Evolutionary conservation across 1,139 yeast species (phyloP).

Genomic region (Yamadazyma atlantica): DNA sequence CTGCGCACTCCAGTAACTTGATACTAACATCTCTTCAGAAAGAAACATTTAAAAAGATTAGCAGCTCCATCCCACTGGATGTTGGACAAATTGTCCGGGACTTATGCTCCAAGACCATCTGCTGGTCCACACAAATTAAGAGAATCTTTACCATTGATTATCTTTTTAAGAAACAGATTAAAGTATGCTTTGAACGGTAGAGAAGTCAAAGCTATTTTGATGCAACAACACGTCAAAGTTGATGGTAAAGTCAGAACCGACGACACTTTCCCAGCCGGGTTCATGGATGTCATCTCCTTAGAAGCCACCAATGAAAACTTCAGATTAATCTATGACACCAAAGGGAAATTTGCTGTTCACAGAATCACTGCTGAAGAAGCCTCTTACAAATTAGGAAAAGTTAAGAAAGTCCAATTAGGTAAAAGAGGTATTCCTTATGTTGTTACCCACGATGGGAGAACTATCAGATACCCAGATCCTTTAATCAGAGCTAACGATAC

Average conservation of each 20-base stretch:
- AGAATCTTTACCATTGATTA: constrained; percentile 97
- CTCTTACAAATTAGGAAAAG: constrained; percentile 95
- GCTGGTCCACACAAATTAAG: constrained; percentile 99
- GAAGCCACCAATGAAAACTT: constrained; percentile 99
- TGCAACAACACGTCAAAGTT: constrained; percentile 99
- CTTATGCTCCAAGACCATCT: constrained; percentile 99
- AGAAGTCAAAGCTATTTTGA: constrained; percentile 98
- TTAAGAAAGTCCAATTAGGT: constrained; percentile 96
- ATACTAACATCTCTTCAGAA: constrained; percentile 10
- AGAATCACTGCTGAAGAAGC: constrained; percentile 99
- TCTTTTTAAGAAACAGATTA: constrained; percentile 98
- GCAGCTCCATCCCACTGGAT: constrained; percentile 97
- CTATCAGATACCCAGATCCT: constrained; percentile 99
- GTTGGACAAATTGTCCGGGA: constrained; percentile 99
- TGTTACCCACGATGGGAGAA: constrained; percentile 99
- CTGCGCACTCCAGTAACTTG: not conserved
- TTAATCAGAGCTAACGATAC: constrained; percentile 94
- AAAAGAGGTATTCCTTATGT: constrained; percentile 97
- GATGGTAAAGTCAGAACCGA: constrained; percentile 99
- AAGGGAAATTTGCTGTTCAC: constrained; percentile 99
- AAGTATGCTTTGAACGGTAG: constrained; percentile 99
- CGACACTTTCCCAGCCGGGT: constrained; percentile 98
- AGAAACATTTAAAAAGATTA: constrained; percentile 47
- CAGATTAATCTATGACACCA: constrained; percentile 96
- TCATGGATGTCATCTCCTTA: constrained; percentile 96